Conservation (phyloP, 1,284 basidiomycete species). For the Chondrostereum purpureum region DNA sequence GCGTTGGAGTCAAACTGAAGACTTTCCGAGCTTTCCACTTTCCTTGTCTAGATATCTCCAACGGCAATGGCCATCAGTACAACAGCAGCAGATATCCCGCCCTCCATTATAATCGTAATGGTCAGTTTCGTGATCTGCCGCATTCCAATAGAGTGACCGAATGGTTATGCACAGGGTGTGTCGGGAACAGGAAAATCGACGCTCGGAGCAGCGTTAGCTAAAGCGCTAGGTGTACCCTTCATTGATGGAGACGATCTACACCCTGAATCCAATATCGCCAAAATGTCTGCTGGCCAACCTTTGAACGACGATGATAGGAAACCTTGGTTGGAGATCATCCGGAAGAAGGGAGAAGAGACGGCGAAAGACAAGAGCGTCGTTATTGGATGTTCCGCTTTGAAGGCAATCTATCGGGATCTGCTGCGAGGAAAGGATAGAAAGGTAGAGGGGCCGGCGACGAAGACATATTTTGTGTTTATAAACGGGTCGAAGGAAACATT, state of each 20-base stretch:
- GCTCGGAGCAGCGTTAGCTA: conserved; percentile 62
- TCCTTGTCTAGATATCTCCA: no score
- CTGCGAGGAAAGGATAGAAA: conserved; percentile 49
- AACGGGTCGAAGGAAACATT: conserved; percentile 63
- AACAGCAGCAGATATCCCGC: not conserved
- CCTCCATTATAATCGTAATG: conserved; percentile 1
- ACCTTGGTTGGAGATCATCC: conserved; percentile 80
- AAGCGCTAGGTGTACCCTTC: conserved; percentile 62
- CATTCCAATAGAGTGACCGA: not conserved
- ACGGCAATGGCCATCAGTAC: no score
- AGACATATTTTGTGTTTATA: conserved; percentile 82
- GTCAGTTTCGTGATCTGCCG: not conserved
- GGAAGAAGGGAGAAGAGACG: conserved; percentile 49
- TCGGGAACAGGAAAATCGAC: conserved; percentile 88
- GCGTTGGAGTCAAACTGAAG: no score
- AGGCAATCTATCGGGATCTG: conserved; percentile 75
- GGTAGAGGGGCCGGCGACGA: conserved; percentile 30
- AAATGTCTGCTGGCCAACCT: conserved; percentile 81
- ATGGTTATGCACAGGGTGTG: conserved; percentile 48
- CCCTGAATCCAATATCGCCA: conserved; percentile 74
- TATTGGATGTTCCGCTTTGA: conserved; percentile 85
- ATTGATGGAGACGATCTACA: conserved; percentile 91
- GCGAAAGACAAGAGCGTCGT: conserved; percentile 37
- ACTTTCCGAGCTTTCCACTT: no score
- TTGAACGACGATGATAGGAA: conserved; percentile 78